A percentile compares a stretch with the other conserved stretches of the same genome.
phyloP scores from a whole-genome alignment of 164 flowering plant species.

The Stephania japonica region DNA sequence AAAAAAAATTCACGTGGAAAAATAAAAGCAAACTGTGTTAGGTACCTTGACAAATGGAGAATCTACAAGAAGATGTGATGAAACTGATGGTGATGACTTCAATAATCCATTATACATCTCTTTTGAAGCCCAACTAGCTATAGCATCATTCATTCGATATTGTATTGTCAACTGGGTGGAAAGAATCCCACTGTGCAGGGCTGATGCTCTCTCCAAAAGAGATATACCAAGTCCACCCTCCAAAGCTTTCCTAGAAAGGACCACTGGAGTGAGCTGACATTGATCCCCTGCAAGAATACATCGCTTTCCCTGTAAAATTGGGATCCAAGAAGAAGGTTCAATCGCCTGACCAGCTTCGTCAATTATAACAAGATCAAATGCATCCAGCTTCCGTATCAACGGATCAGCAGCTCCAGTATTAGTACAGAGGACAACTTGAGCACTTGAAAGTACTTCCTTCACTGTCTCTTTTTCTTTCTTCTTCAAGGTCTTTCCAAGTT shows the following conservation, averaged over 20 bases:
- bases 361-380: constrained; percentile 78
- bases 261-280: constrained; percentile 88
- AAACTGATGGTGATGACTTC: constrained; percentile 55
- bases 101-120: constrained; percentile 83
- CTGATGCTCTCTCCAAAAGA: constrained; percentile 66
- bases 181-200: constrained; percentile 61
- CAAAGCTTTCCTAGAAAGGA: constrained; percentile 70
- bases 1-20: neutral
- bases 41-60: constrained; percentile 85
- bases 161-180: constrained; percentile 64
- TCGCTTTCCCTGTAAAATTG: constrained; percentile 80
- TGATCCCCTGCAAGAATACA: constrained; percentile 85
- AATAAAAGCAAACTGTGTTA: neutral
- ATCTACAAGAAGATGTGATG: constrained; percentile 80
- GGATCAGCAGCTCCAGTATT: constrained; percentile 92
- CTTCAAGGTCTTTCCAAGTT: constrained; percentile 66
- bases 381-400: constrained; percentile 50
- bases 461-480: constrained; percentile 85
- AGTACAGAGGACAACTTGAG: constrained; percentile 83
- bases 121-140: constrained; percentile 91
- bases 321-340: constrained; percentile 93
- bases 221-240: constrained; percentile 95
- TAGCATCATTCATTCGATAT: constrained; percentile 89
- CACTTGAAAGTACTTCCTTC: constrained; percentile 58
- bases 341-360: constrained; percentile 97